These are phyloP conservation scores for Coemansia sp. DNA, from an alignment of 192 early-diverging fungal genomes.

Conservation along the genomic window DNA sequence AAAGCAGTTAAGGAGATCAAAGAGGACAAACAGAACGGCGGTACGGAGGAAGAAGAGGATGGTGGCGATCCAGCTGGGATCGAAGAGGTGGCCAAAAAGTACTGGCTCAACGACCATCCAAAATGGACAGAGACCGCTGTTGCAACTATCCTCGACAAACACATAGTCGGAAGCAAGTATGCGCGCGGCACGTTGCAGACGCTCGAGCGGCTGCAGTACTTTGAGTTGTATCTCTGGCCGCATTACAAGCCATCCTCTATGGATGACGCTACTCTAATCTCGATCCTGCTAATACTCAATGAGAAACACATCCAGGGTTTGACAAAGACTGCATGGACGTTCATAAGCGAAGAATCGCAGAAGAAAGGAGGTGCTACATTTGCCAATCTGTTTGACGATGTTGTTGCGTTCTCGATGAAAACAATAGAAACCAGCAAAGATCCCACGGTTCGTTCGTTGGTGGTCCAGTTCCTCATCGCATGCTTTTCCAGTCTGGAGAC, in stretches of 20 bases:
- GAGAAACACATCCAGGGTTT: slow-evolving; percentile 86
- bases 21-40: too few species aligned
- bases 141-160: slow-evolving; percentile 1
- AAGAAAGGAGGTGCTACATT: neutral
- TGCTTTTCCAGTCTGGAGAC: slow-evolving; percentile 88
- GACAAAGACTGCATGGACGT: slow-evolving; percentile 15
- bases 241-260: slow-evolving; percentile 43
- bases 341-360: neutral
- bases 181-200: slow-evolving; percentile 11
- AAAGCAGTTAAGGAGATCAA: too few species aligned
- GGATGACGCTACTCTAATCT: slow-evolving; percentile 63
- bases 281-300: slow-evolving; percentile 85
- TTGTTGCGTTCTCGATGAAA: slow-evolving; percentile 56
- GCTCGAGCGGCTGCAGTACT: slow-evolving; percentile 40
- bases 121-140: slow-evolving; percentile 19
- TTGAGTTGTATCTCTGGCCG: slow-evolving; percentile 77
- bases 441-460: slow-evolving; percentile 36
- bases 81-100: slow-evolving; percentile 11
- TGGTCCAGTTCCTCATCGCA: slow-evolving; percentile 79
- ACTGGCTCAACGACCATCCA: slow-evolving; percentile 15
- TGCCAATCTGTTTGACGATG: slow-evolving; percentile 15
- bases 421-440: slow-evolving; percentile 1
- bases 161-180: slow-evolving; percentile 10
- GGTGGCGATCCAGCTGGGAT: neutral
- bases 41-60: neutral